phyloP scores from a whole-genome alignment of 768 basidiomycete species.

The Chlorophyllum brunneum region DNA sequence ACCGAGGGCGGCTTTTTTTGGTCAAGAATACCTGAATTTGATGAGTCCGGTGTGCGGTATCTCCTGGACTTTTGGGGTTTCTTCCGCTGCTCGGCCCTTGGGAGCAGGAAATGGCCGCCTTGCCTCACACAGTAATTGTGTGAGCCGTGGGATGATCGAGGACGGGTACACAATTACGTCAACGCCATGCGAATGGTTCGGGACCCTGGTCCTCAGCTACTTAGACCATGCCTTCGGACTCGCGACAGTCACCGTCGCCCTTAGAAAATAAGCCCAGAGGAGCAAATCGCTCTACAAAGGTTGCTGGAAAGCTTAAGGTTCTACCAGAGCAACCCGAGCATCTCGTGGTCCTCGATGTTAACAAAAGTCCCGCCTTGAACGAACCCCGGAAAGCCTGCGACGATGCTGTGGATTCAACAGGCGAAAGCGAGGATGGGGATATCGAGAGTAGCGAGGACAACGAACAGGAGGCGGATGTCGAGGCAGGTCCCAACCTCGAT shows the following conservation, averaged over 20 bases:
- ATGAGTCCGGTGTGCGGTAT: too few relatives aligned
- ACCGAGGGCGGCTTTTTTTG: neutral
- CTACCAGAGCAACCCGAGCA: conserved; percentile 80
- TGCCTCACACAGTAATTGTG: too few relatives aligned
- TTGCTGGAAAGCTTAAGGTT: conserved; percentile 83
- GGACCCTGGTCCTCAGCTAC: neutral
- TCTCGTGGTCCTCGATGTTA: conserved; percentile 31
- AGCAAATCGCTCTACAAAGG: conserved; percentile 76
- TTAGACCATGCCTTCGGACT: conserved; percentile 5
- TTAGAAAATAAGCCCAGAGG: conserved; percentile 59
- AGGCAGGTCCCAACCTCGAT: conserved; percentile 39
- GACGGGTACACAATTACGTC: conserved; percentile 12
- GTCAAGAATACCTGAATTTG: too few relatives aligned
- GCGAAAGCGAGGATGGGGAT: conserved; percentile 73
- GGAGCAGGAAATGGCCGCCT: too few relatives aligned
- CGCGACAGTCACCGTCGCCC: conserved; percentile 2
- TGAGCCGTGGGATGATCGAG: too few relatives aligned
- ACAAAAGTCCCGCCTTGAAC: conserved; percentile 20
- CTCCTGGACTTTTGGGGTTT: too few relatives aligned
- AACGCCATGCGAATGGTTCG: neutral
- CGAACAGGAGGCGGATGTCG: conserved; percentile 47
- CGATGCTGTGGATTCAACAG: conserved; percentile 17
- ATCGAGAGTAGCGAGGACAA: conserved; percentile 59
- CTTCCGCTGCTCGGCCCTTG: too few relatives aligned
- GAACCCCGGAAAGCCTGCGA: conserved; percentile 31